Percentiles rank a stretch among this genome's conserved stretches.
Evolutionary conservation across 768 basidiomycete genomes (phyloP).

Genomic region (Russula griseocarnosa): DNA sequence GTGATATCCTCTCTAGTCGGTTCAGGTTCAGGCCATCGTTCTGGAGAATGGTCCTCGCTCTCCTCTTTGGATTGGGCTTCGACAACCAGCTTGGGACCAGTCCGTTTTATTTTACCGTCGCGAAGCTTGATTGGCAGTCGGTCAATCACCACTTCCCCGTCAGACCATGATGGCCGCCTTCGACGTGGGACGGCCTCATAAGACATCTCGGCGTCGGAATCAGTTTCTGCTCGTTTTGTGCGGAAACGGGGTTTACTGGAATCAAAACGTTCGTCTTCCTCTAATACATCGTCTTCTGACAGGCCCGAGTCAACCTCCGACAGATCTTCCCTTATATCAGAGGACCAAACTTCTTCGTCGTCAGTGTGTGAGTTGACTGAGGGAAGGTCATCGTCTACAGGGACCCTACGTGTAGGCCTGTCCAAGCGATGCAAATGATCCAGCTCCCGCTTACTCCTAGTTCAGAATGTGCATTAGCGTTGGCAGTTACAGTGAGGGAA

Average conservation of each 20-base stretch:
- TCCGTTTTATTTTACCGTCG: constrained; percentile 69
- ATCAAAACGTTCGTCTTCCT: constrained; percentile 31
- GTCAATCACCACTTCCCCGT: constrained; percentile 48
- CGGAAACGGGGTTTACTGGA: constrained; percentile 26
- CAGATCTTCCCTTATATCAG: constrained; percentile 38
- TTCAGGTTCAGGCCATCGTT: constrained; percentile 30
- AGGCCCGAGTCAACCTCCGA: constrained; percentile 29
- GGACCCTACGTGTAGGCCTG: constrained; percentile 49
- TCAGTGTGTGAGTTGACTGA: constrained; percentile 65
- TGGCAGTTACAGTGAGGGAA: constrained; percentile 6
- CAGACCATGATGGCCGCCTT: constrained; percentile 43
- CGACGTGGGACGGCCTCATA: constrained; percentile 65
- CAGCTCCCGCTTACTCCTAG: constrained; percentile 83
- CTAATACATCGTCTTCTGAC: constrained; percentile 34
- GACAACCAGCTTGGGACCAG: constrained; percentile 39
- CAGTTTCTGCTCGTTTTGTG: constrained; percentile 32
- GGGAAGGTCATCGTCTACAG: constrained; percentile 57
- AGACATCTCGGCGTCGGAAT: constrained; percentile 63
- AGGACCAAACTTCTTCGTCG: constrained; percentile 51
- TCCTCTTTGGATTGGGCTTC: constrained; percentile 33
- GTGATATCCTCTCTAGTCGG: constrained; percentile 61
- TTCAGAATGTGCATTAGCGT: constrained; percentile 6
- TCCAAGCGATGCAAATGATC: constrained; percentile 61
- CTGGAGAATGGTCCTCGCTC: constrained; percentile 37
- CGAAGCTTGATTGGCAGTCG: constrained; percentile 84